Evolutionary conservation across 2,329 filamentous ascomycete species (phyloP).

Genomic region (Fusarium equiseti): DNA sequence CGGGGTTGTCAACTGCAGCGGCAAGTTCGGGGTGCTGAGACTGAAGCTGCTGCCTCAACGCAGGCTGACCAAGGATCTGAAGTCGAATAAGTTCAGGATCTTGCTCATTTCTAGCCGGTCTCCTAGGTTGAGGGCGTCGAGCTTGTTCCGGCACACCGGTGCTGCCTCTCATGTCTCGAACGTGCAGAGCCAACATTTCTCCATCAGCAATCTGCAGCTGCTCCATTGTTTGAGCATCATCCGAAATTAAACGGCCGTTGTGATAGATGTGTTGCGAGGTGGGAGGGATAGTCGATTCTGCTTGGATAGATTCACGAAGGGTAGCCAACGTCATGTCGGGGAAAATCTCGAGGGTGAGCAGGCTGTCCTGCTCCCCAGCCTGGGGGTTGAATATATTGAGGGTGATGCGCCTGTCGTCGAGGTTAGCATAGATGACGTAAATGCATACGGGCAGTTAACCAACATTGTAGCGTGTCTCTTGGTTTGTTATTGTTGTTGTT

Average conservation of each 20-base stretch:
- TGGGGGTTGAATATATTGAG: constrained; percentile 84
- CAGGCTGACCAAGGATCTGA: constrained; percentile 83
- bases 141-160: constrained; percentile 56
- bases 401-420: constrained; percentile 79
- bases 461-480: constrained; percentile 38
- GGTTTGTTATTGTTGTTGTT: neutral
- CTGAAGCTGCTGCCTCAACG: constrained; percentile 76
- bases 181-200: constrained; percentile 91
- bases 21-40: constrained; percentile 82
- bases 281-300: constrained; percentile 80
- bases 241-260: constrained; percentile 83
- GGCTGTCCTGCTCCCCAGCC: constrained; percentile 74
- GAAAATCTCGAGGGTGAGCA: constrained; percentile 85
- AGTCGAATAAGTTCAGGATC: constrained; percentile 87
- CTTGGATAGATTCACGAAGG: constrained; percentile 88
- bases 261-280: constrained; percentile 87
- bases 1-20: constrained; percentile 78
- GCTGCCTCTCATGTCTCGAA: constrained; percentile 69
- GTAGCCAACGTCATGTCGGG: constrained; percentile 85
- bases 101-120: constrained; percentile 56
- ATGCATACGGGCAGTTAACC: constrained; percentile 14
- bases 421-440: constrained; percentile 38
- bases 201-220: constrained; percentile 85
- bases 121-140: constrained; percentile 50
- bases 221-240: constrained; percentile 84